These are phyloP conservation scores for Ramalina peruviana DNA, from an alignment of 495 filamentous ascomycete genomes.

Conservation along the genomic window DNA sequence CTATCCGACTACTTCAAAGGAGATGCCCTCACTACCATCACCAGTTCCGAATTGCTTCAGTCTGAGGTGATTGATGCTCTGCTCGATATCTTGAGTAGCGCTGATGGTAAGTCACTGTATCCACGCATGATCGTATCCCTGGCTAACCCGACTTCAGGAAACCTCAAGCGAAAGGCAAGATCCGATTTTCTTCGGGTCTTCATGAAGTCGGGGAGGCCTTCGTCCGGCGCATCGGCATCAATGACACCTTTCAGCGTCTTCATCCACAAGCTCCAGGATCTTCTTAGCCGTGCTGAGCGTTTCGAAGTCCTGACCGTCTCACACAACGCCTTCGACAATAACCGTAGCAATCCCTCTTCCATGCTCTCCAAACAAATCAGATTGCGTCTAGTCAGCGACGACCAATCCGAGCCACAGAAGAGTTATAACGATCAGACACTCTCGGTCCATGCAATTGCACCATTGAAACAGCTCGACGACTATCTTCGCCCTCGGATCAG, in stretches of 20 bases:
- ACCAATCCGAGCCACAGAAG: slow-evolving; percentile 74
- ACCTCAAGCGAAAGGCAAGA: slow-evolving; percentile 38
- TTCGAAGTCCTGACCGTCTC: slow-evolving; percentile 95
- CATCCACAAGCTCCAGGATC: slow-evolving; percentile 87
- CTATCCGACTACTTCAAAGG: slow-evolving; percentile 82
- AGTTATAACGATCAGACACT: slow-evolving; percentile 90
- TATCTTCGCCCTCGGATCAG: slow-evolving; percentile 86
- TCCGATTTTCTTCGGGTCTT: slow-evolving; percentile 89
- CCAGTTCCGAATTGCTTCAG: slow-evolving; percentile 87
- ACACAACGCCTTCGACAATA: slow-evolving; percentile 83
- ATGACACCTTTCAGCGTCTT: slow-evolving; percentile 82
- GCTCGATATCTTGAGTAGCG: slow-evolving; percentile 65
- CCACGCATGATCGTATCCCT: neutral
- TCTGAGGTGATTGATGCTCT: slow-evolving; percentile 79
- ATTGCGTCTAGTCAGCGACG: slow-evolving; percentile 78
- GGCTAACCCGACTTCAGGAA: slow-evolving; percentile 12
- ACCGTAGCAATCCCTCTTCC: slow-evolving; percentile 78
- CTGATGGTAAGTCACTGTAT: slow-evolving; percentile 23
- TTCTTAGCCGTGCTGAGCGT: slow-evolving; percentile 91
- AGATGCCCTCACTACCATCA: slow-evolving; percentile 79
- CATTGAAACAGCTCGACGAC: slow-evolving; percentile 93
- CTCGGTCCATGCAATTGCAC: slow-evolving; percentile 95
- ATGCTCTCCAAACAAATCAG: slow-evolving; percentile 96
- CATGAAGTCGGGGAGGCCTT: slow-evolving; percentile 54
- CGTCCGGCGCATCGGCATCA: slow-evolving; percentile 46